A percentile compares a stretch with the other conserved stretches of the same genome.
These are phyloP conservation scores for Eruca vesicaria DNA, from an alignment of 441 rosid genomes.

Conservation along the genomic window DNA sequence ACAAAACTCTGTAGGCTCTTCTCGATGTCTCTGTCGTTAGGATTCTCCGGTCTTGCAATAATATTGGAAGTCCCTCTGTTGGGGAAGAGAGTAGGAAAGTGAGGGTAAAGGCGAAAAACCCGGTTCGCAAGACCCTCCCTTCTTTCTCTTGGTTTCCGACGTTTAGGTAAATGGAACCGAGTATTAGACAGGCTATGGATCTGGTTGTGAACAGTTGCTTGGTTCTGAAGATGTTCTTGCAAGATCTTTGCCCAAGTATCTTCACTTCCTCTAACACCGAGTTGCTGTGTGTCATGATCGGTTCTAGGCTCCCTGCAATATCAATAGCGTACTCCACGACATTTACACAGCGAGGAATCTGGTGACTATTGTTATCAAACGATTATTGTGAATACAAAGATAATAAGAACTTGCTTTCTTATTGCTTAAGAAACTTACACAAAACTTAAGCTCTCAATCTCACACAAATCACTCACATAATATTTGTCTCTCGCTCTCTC, in stretches of 20 bases:
- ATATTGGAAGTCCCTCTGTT: constrained; percentile 86
- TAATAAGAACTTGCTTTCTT: too few relatives aligned
- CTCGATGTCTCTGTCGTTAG: constrained; percentile 77
- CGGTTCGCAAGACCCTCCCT: constrained; percentile 52
- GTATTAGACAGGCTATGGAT: constrained; percentile 67
- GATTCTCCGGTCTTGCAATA: constrained; percentile 69
- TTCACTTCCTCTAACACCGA: constrained; percentile 51
- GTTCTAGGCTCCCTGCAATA: constrained; percentile 48
- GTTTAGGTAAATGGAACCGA: constrained; percentile 75
- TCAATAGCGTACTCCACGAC: constrained; percentile 84
- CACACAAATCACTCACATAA: too few relatives aligned
- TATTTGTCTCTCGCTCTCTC: too few relatives aligned
- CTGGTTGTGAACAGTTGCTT: constrained; percentile 79
- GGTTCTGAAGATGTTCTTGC: constrained; percentile 83
- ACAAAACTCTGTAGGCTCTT: constrained; percentile 74
- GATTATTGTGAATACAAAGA: too few relatives aligned
- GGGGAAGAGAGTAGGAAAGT: constrained; percentile 81
- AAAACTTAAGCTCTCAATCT: too few relatives aligned
- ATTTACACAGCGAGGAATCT: constrained; percentile 68
- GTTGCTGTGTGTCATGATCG: constrained; percentile 38
- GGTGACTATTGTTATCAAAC: too few relatives aligned
- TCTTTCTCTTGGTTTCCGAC: constrained; percentile 49
- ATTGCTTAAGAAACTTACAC: too few relatives aligned
- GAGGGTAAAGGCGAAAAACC: constrained; percentile 84
- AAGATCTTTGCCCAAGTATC: constrained; percentile 73